A percentile compares a stretch with the other conserved stretches of the same genome.
These are phyloP conservation scores for Collybia nuda DNA, from an alignment of 768 basidiomycete species.

Conservation along the genomic window DNA sequence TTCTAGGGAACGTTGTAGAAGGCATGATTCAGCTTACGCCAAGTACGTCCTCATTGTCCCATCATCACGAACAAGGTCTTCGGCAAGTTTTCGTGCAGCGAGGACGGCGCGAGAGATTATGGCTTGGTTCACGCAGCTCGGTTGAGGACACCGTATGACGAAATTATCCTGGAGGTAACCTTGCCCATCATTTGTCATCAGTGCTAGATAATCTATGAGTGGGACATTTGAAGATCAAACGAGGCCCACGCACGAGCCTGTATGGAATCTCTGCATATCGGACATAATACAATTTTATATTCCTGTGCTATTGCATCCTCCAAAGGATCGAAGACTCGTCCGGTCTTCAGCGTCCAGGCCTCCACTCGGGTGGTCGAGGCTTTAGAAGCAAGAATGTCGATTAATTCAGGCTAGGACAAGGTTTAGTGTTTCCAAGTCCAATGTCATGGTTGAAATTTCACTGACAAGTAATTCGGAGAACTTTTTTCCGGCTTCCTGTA, in stretches of 20 bases:
- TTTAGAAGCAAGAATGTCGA: not conserved
- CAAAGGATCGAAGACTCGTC: conserved; percentile 9
- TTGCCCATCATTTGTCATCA: conserved; percentile 4
- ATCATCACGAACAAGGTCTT: conserved; percentile 7
- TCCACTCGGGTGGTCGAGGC: not conserved
- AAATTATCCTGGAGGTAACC: conserved; percentile 14
- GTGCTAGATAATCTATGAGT: not conserved
- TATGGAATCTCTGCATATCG: conserved; percentile 1
- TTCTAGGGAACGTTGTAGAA: not conserved
- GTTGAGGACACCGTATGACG: not conserved
- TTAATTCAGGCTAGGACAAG: not conserved
- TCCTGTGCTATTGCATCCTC: conserved; percentile 7
- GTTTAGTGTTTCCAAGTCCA: no score
- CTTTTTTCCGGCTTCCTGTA: not conserved
- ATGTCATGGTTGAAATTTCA: no score
- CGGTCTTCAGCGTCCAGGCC: conserved; percentile 2
- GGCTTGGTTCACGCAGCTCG: not conserved
- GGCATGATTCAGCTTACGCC: conserved; percentile 4
- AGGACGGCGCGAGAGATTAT: not conserved
- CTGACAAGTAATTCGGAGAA: conserved; percentile 6
- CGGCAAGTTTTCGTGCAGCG: conserved; percentile 6
- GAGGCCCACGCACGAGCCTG: conserved; percentile 2
- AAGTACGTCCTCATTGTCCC: not conserved
- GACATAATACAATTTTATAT: conserved; percentile 8
- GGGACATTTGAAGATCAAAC: not conserved